Evolutionary conservation across 2,329 filamentous ascomycete species (phyloP), one percentile per base, ranked within the genome.

Genomic region (Cladophialophora bantiana): DNA sequence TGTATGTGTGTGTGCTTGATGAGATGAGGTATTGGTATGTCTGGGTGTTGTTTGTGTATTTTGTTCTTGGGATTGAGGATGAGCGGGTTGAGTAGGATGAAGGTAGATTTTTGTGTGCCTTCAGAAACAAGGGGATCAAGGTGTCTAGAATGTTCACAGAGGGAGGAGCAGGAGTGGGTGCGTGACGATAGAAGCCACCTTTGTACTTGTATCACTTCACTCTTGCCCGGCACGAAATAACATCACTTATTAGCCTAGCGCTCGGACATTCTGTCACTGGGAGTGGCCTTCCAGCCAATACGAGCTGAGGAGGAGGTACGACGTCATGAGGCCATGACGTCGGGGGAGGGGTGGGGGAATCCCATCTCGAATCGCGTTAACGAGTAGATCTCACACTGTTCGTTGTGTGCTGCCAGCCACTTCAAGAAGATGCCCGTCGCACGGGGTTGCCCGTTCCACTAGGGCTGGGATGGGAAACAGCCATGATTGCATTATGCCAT

Each of bases 101-200:
- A 38, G 40, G 53, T 6, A 40, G 52, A 26, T 53, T 59, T 65
- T 32, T 62, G 50, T 48, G 56, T 62, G 34, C 38, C 26, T 53
- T 32, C 2, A 36, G 5, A 7, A 26, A 50, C 18, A 20, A 45
- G 40, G 9, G 40, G 13, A 20, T 50, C 7, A 45, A 26, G 45
- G 7, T 64, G 45, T 67, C 61, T 64, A 48, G 61, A 67, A 67
- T 63, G 18, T 67, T 67, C 61, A 60, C 26, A 62, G 52, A 48
- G 32, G 10, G 13, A 36, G 10, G 45, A 10, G 26, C 26, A 50
- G 18, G 5, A 42, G 65, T 34, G 56, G 61, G 52, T 56, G 34
- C 3, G 26, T 20, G 34, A 26, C 12, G 48, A 42, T 32, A 26
- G 13, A n/a, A 34, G 57, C 10, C 55, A 9, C n/a, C 58, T 35